phyloP scores from a whole-genome alignment of 768 basidiomycete genomes.

The Boletus coccyginus region DNA sequence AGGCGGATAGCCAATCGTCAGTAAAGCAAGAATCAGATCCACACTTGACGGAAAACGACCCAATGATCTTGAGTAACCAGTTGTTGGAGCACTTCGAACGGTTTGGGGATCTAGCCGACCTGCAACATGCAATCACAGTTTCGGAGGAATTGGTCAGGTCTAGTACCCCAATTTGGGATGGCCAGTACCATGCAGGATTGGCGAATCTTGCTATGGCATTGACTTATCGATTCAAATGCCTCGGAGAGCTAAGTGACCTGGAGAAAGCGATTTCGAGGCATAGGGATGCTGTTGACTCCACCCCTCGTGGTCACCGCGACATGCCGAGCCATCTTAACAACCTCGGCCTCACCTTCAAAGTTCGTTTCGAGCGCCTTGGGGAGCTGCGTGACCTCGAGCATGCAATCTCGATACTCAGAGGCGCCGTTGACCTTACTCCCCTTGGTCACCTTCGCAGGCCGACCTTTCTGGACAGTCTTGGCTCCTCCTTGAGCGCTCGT shows the following conservation, averaged over 20 bases:
- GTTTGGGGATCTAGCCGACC: background rate
- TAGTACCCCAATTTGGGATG: background rate
- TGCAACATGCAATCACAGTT: background rate
- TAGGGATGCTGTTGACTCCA: background rate
- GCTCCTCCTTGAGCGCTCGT: background rate
- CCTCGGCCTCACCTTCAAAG: background rate
- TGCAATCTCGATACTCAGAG: background rate
- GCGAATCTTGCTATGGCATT: background rate
- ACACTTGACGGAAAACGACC: background rate
- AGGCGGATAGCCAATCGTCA: background rate
- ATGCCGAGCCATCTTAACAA: background rate
- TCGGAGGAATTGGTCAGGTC: background rate
- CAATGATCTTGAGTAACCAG: too few species aligned
- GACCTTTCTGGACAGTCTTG: background rate
- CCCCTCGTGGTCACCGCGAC: background rate
- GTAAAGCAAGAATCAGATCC: background rate
- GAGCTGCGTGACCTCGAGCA: background rate
- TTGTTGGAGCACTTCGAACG: background rate
- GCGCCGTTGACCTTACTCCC: background rate
- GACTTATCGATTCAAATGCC: background rate
- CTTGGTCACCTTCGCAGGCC: background rate
- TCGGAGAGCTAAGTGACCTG: background rate
- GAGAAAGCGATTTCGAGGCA: background rate
- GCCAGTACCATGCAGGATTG: background rate
- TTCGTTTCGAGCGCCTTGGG: too few species aligned